A percentile compares a stretch with the other conserved stretches of the same genome.
Evolutionary conservation across 495 filamentous ascomycete species (phyloP).

Genomic region (Penicillium psychrofluorescens): DNA sequence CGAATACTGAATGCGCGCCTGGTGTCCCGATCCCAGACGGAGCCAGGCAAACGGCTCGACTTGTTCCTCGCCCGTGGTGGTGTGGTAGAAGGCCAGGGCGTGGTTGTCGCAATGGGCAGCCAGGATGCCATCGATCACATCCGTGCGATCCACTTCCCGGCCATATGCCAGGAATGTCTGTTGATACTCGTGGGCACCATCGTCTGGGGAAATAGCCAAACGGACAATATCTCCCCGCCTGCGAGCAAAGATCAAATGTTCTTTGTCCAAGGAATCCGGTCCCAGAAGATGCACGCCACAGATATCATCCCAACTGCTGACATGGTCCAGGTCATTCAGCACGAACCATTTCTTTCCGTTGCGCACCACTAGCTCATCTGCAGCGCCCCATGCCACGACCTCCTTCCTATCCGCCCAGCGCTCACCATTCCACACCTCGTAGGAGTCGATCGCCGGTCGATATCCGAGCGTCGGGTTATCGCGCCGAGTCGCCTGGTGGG

Average conservation of each 20-base stretch:
- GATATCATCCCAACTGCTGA: constrained; percentile 58
- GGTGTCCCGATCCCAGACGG: constrained; percentile 12
- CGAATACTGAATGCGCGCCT: constrained; percentile 34
- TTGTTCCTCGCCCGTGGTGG: constrained; percentile 16
- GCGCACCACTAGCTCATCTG: constrained; percentile 47
- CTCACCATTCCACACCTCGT: constrained; percentile 45
- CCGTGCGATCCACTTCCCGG: constrained; percentile 21
- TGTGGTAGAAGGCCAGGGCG: constrained; percentile 39
- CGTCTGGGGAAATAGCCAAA: constrained; percentile 22
- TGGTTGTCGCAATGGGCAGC: constrained; percentile 40
- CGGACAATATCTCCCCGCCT: constrained; percentile 32
- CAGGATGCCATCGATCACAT: constrained; percentile 27
- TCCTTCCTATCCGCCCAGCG: constrained; percentile 49
- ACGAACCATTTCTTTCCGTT: constrained; percentile 39
- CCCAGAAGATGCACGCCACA: constrained; percentile 48
- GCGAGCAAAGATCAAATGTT: constrained; percentile 35
- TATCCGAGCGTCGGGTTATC: constrained; percentile 58
- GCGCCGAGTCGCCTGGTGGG: constrained; percentile 19
- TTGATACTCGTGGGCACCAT: constrained; percentile 17
- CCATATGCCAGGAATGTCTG: constrained; percentile 28
- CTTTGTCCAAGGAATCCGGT: constrained; percentile 19
- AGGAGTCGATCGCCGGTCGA: constrained; percentile 53
- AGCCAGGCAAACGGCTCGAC: constrained; percentile 34
- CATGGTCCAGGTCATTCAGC: constrained; percentile 43
- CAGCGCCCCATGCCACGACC: constrained; percentile 56